Conservation (phyloP, 202 grass and related monocot species). For the Brachypodium distachyon region DNA sequence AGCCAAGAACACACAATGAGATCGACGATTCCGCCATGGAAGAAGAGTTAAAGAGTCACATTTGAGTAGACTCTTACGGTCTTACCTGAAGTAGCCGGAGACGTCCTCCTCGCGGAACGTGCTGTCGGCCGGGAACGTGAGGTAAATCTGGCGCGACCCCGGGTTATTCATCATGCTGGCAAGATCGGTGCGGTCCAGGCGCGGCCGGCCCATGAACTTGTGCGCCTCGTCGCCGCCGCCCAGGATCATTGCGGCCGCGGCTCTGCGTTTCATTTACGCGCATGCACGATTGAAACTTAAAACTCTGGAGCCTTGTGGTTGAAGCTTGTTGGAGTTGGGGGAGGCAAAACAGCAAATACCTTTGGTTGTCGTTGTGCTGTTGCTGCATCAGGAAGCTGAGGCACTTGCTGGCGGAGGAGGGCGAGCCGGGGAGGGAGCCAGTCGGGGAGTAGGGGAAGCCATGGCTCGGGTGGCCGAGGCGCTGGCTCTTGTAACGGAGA, state of each 20-base stretch:
- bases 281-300: too few relatives aligned
- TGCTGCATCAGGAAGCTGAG: slow-evolving; percentile 66
- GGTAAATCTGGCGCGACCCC: slow-evolving; percentile 77
- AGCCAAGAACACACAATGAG: too few relatives aligned
- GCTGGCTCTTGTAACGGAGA: slow-evolving; percentile 64
- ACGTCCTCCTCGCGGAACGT: slow-evolving; percentile 95
- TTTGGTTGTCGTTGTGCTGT: slow-evolving; percentile 58
- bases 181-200: slow-evolving; percentile 59
- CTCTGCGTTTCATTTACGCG: too few relatives aligned
- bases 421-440: slow-evolving; percentile 59
- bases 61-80: too few relatives aligned
- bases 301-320: too few relatives aligned
- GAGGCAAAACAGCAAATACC: slow-evolving; percentile 29
- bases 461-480: slow-evolving; percentile 33
- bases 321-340: neutral
- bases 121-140: slow-evolving; percentile 89
- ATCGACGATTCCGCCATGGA: too few relatives aligned
- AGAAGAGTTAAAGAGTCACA: too few relatives aligned
- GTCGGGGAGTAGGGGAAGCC: slow-evolving; percentile 72
- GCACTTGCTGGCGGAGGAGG: slow-evolving; percentile 60
- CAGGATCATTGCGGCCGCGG: slow-evolving; percentile 47
- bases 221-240: slow-evolving; percentile 49
- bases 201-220: slow-evolving; percentile 68
- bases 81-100: slow-evolving; percentile 91
- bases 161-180: slow-evolving; percentile 74